Evolutionary conservation across 1,284 basidiomycete species (phyloP).

Genomic region (Malassezia yamatoensis): DNA sequence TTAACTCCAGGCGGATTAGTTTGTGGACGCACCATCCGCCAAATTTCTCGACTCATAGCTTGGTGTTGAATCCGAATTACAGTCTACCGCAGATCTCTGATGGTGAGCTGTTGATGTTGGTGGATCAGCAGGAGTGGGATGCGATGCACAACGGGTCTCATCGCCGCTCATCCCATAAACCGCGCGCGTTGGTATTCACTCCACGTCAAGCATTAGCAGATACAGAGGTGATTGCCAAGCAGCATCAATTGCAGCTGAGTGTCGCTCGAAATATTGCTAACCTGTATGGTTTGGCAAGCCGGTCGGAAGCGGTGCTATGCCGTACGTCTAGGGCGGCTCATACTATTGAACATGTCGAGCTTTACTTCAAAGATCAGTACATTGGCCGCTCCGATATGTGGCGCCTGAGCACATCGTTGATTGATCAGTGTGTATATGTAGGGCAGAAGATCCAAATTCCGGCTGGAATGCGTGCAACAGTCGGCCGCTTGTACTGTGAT

Average conservation of each 20-base stretch:
- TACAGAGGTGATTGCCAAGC: constrained; percentile 25
- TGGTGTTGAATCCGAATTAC: constrained; percentile 40
- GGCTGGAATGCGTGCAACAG: constrained; percentile 39
- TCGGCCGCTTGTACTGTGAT: constrained; percentile 43
- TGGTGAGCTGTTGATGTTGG: constrained; percentile 34
- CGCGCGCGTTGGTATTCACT: constrained; percentile 29
- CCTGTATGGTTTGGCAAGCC: constrained; percentile 35
- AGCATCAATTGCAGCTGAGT: constrained; percentile 37
- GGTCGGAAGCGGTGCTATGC: constrained; percentile 30
- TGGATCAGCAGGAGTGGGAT: constrained; percentile 1
- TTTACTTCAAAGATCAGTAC: constrained; percentile 46
- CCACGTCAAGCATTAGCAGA: constrained; percentile 29
- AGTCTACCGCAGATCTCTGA: constrained; percentile 32
- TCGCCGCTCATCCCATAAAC: background rate
- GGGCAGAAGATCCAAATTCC: constrained; percentile 42
- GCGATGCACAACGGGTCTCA: background rate
- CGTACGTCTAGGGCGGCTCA: constrained; percentile 27
- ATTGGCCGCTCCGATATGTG: constrained; percentile 47
- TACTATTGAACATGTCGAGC: constrained; percentile 44
- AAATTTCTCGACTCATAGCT: constrained; percentile 38
- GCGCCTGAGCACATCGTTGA: constrained; percentile 35
- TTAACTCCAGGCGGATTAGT: constrained; percentile 13
- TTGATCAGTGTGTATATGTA: constrained; percentile 46
- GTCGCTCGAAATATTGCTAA: constrained; percentile 31
- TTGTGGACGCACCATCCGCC: constrained; percentile 45